A percentile compares a stretch with the other conserved stretches of the same genome.
phyloP scores from a whole-genome alignment of 2,329 filamentous ascomycete genomes.

The Daldinia eschscholtzii region DNA sequence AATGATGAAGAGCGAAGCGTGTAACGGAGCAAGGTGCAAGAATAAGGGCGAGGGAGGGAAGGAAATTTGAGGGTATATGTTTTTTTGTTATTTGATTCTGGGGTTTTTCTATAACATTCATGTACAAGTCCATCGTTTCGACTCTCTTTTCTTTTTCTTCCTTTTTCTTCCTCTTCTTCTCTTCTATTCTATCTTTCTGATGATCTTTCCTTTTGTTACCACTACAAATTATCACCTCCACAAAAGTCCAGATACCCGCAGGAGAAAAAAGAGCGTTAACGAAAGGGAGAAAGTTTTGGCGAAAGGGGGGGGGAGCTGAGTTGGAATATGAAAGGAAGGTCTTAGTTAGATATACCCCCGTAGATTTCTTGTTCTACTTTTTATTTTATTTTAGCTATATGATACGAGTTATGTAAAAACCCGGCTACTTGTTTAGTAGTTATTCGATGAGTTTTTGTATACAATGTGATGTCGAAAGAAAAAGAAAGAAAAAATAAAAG shows the following conservation, averaged over 20 bases:
- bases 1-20: neutral
- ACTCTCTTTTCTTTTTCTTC: constrained; percentile 1
- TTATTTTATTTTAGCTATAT: neutral
- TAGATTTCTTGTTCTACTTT: constrained; percentile 27
- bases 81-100: neutral
- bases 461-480: neutral
- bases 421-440: neutral
- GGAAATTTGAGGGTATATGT: neutral
- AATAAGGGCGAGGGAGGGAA: neutral
- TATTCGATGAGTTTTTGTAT: neutral
- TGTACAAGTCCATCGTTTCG: constrained; percentile 23
- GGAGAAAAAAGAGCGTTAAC: constrained; percentile 12
- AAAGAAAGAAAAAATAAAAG: neutral
- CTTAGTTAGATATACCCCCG: constrained; percentile 40
- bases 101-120: neutral
- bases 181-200: constrained; percentile 7
- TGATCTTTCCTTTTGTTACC: constrained; percentile 10
- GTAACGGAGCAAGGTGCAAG: constrained; percentile 2
- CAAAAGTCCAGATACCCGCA: constrained; percentile 39
- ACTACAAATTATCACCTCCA: constrained; percentile 6
- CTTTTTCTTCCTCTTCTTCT: constrained; percentile 1
- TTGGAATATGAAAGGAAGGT: constrained; percentile 10
- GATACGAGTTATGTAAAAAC: constrained; percentile 12
- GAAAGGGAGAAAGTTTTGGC: constrained; percentile 12
- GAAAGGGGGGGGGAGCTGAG: neutral